Base-by-base conservation (phyloP, 495 filamentous ascomycete species). In the Darksidea phi region DNA sequence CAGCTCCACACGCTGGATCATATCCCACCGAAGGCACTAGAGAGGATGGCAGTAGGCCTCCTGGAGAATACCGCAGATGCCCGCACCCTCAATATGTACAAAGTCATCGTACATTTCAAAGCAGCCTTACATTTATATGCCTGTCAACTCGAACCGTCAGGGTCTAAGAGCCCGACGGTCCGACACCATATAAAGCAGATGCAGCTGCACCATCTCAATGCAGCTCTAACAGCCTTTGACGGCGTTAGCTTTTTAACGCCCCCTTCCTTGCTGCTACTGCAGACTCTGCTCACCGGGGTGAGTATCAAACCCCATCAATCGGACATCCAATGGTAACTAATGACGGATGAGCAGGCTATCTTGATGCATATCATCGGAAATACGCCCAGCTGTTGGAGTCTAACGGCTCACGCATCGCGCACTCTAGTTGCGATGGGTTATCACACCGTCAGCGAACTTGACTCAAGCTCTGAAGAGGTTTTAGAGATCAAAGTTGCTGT, bases 251-350 rank as follows among this genome's bases (percentile, higher is more conserved):
- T 46, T 18, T 37, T 60, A 36, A 47, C 37, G 6, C 48, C 11
- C 15, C 57, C 57, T 5, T 60, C 57, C n/a, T 37, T 60, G 26
- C 48, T 60, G 6, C 18, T 60, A 15, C 47, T 60, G 57, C 57
- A 53, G 52, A 48, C 48, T 34, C 48, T 60, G 6, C 24, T 60
- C 15, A 12, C 34, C 21, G 57, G 48, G 7, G 57, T 53, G 23
- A 45, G 57, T 60, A 32, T 32, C 28, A 3, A n/a, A 32, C 28
- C 28, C 28, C 28, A 10, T 32, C 28, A 32, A 32, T 32, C 28
- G 28, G 3, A 32, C 28, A 32, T 32, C 10, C 28, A 32, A 32
- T 4, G 28, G 28, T 32, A 10, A 32, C 28, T 32, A 10, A 32
- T 32, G 3, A 32, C 28, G 28, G 3, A 32, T 10, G 28, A 32